A percentile compares a stretch with the other conserved stretches of the same genome.
phyloP scores from a whole-genome alignment of 106 monocot genomes.

The Triglochin maritima region DNA sequence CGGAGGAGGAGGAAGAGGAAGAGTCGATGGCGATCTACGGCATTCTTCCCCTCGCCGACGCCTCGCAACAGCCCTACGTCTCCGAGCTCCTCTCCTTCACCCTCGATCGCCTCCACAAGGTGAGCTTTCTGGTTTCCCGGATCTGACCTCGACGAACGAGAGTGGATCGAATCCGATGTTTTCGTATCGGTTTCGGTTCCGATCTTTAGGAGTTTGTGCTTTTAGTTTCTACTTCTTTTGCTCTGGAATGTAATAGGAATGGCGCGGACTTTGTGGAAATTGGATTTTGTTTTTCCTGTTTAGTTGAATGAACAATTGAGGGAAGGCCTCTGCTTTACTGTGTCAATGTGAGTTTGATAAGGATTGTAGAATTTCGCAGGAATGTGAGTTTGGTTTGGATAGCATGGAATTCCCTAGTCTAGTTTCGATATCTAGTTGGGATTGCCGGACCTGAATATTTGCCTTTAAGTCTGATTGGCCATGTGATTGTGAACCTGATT shows the following conservation, averaged over 20 bases:
- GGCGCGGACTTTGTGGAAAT: background rate
- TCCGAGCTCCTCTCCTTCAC: slow-evolving; percentile 99
- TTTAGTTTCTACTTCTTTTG: background rate
- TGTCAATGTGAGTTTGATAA: no score
- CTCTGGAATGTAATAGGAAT: background rate
- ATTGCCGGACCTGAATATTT: no score
- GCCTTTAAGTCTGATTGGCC: no score
- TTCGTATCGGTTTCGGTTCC: background rate
- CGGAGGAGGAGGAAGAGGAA: slow-evolving; percentile 1
- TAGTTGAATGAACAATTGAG: no score
- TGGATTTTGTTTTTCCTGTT: no score
- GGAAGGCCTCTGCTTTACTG: no score
- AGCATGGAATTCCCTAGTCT: no score
- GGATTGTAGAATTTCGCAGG: no score
- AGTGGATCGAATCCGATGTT: no score
- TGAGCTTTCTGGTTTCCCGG: slow-evolving; percentile 1
- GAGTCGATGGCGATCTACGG: slow-evolving; percentile 15
- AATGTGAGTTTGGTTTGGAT: no score
- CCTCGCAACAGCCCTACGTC: slow-evolving; percentile 71
- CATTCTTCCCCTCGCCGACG: slow-evolving; percentile 51
- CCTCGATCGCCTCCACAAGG: slow-evolving; percentile 96
- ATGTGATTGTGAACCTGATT: no score
- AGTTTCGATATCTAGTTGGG: no score
- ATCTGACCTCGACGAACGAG: background rate
- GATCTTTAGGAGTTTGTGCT: background rate